phyloP scores from a whole-genome alignment of 2,329 filamentous ascomycete species.

The Gnomoniopsis sp. region DNA sequence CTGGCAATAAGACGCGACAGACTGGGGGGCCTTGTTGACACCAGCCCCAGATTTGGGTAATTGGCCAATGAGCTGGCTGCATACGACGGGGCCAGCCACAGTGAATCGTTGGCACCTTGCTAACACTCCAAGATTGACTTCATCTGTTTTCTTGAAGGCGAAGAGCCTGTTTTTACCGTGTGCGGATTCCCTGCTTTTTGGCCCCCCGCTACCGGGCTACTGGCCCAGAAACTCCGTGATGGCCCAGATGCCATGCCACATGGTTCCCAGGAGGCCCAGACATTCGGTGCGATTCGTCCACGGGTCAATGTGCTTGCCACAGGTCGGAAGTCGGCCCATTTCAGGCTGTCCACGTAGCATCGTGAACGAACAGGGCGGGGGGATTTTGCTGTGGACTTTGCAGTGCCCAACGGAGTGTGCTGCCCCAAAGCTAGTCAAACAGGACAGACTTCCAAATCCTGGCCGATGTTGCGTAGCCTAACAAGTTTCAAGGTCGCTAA shows the following conservation, averaged over 20 bases:
- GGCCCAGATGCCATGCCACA: not conserved
- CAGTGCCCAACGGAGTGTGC: conserved; percentile 5
- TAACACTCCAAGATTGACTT: conserved; percentile 18
- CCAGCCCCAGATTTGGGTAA: conserved; percentile 1
- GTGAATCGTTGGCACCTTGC: not conserved
- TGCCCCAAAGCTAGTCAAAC: not conserved
- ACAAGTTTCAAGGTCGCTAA: conserved; percentile 17
- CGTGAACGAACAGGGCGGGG: not conserved
- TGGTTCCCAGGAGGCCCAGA: too few species aligned
- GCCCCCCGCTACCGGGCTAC: not conserved
- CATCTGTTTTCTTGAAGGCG: conserved; percentile 8
- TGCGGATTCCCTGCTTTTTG: conserved; percentile 13
- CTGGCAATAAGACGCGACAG: not conserved
- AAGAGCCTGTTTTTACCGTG: conserved; percentile 9
- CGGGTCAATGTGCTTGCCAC: not conserved
- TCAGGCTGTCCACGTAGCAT: conserved; percentile 10
- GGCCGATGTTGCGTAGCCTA: conserved; percentile 15
- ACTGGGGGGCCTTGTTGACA: conserved; percentile 3
- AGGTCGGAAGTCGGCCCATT: not conserved
- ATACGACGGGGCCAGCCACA: conserved; percentile 12
- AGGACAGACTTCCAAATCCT: conserved; percentile 4
- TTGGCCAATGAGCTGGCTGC: conserved; percentile 13
- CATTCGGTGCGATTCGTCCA: too few species aligned
- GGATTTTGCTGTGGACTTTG: not conserved
- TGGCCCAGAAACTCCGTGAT: not conserved